Percentiles rank a stretch among this genome's conserved stretches.
Evolutionary conservation across 164 flowering plant genomes (phyloP).

Genomic region (Annona squamosa): DNA sequence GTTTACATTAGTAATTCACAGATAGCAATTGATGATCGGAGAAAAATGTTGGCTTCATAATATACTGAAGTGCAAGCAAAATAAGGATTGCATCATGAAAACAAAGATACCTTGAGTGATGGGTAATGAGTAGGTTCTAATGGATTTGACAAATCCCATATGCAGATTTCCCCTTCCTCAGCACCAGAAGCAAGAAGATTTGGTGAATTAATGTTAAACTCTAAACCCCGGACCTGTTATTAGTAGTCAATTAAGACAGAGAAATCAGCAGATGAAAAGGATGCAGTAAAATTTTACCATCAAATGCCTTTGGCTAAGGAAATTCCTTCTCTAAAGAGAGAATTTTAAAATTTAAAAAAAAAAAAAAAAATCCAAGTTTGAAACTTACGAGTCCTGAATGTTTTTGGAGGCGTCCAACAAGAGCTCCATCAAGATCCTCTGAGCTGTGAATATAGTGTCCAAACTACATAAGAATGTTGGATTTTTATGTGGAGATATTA

Average conservation of each 20-base stretch:
- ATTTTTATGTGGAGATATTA: background rate
- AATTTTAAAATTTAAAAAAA: background rate
- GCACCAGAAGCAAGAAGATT: conserved; percentile 93
- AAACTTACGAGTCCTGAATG: conserved; percentile 89
- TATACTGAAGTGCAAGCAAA: background rate
- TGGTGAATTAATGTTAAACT: conserved; percentile 62
- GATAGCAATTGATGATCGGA: background rate
- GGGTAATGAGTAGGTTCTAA: conserved; percentile 71
- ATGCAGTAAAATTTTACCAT: background rate
- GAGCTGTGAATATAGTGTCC: conserved; percentile 26
- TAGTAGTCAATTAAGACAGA: background rate
- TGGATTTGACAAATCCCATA: conserved; percentile 90
- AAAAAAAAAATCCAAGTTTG: background rate
- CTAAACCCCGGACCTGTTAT: conserved; percentile 86
- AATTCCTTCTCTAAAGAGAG: background rate
- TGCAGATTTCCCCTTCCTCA: conserved; percentile 90
- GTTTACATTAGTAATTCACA: background rate
- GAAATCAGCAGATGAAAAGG: background rate
- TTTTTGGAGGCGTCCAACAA: conserved; percentile 53
- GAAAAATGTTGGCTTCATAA: background rate
- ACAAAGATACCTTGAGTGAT: conserved; percentile 56
- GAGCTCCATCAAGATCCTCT: conserved; percentile 41
- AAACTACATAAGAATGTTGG: background rate
- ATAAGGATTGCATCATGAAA: background rate
- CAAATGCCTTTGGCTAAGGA: background rate